Base-by-base conservation (phyloP, 1,284 basidiomycete species). In the Agaricales sp. region DNA sequence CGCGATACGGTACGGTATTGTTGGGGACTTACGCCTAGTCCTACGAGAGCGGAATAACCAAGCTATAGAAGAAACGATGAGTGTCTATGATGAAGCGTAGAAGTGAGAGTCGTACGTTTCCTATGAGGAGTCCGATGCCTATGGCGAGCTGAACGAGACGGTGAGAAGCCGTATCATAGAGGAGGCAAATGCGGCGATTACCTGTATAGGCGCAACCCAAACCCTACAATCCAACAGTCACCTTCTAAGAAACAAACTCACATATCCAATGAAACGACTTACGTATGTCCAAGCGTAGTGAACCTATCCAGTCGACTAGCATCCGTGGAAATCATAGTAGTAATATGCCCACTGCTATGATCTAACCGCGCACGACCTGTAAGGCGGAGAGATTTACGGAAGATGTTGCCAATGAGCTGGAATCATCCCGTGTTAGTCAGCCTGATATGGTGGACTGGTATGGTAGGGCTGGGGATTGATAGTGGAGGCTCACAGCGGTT, bases 11-110 rank as follows among this genome's bases (percentile, higher is more conserved):
- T 57, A 21, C 39, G 45, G 22, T 48, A 19, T 37, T 4, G 38
- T 47, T 23, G 20, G 61, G 52, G 35, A 18, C 76, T 49, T 63
- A 81, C 77, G 4, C 73, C 85, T 14, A 88, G 67, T 1, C 86
- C 86, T 30, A 84, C 82, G 12, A 89, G 69, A 0, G 83, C 82
- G 0, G 80, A 82, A 47, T 77, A 77, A 14, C 85, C 85, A 13
- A 82, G 66, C 78, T 80, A 52, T 21, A 19, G 16, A 50, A 46
- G 63, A 54, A 37, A 58, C 53, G 38, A 51, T 43, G 38, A 18
- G 46, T 30, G 45, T 14, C 2, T 21, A 25, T 14, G 4, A 19
- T 13, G 8, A 12, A 41, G 6, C 4, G 20, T 19, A 41, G 11
- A 3, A 16, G 39, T 12, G 35, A 24, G n/a, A 37, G 49, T 20